Percentiles rank a stretch among this genome's conserved stretches.
Conservation (phyloP, 305 asterid species). For the Euphrasia arctica region DNA sequence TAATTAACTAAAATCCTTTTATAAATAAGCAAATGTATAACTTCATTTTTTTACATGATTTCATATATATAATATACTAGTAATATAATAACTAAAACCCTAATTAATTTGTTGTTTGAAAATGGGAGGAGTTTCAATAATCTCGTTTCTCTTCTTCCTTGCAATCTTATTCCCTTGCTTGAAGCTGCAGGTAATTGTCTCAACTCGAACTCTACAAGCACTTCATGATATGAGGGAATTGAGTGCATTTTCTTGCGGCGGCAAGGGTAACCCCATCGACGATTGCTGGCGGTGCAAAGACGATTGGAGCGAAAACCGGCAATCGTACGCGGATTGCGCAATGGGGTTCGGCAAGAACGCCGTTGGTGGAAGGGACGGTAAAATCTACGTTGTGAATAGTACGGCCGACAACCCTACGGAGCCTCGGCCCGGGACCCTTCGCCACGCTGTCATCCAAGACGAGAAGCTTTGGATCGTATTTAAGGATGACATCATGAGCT, state of each 20-base stretch:
- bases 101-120: no score
- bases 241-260: conserved; percentile 35
- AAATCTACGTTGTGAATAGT: conserved; percentile 32
- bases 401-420: background rate
- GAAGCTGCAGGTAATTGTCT: no score
- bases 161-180: no score
- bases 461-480: background rate
- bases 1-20: no score
- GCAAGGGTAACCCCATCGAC: conserved; percentile 88
- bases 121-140: no score
- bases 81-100: no score
- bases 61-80: no score
- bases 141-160: no score
- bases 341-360: conserved; percentile 98
- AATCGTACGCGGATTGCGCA: conserved; percentile 33
- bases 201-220: no score
- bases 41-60: no score
- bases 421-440: background rate
- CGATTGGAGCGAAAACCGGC: conserved; percentile 39
- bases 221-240: no score
- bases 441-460: conserved; percentile 71
- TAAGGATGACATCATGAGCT: background rate
- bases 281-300: conserved; percentile 97
- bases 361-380: conserved; percentile 89
- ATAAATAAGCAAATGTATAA: no score